phyloP scores from a whole-genome alignment of 2,329 filamentous ascomycete species.

The Cercospora canescens region DNA sequence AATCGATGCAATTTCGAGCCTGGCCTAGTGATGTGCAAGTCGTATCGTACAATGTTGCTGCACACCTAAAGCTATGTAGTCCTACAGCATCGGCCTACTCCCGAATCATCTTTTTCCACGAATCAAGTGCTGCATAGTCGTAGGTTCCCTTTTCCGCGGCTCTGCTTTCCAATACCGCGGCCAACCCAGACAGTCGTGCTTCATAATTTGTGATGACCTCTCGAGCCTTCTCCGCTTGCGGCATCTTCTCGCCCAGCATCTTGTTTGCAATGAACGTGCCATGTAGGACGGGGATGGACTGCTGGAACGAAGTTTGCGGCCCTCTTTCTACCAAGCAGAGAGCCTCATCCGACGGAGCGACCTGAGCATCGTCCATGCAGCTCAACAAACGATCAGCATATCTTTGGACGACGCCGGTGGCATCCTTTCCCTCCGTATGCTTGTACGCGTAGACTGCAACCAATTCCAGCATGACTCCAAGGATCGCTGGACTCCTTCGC shows the following conservation, averaged over 20 bases:
- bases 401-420: slow-evolving; percentile 40
- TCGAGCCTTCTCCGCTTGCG: slow-evolving; percentile 22
- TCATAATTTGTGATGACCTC: slow-evolving; percentile 31
- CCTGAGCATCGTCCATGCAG: not conserved
- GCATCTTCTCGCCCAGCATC: slow-evolving; percentile 42
- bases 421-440: slow-evolving; percentile 36
- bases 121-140: slow-evolving; percentile 28
- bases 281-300: slow-evolving; percentile 43
- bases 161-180: slow-evolving; percentile 26
- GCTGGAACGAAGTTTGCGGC: slow-evolving; percentile 31
- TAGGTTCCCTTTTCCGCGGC: slow-evolving; percentile 27
- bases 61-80: not conserved
- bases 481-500: slow-evolving; percentile 38
- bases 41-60: not conserved
- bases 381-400: slow-evolving; percentile 42
- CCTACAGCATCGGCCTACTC: slow-evolving; percentile 1
- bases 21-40: not conserved
- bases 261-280: slow-evolving; percentile 45
- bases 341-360: not conserved
- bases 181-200: slow-evolving; percentile 25
- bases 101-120: slow-evolving; percentile 29
- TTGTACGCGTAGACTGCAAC: slow-evolving; percentile 42
- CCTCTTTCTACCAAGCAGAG: not conserved
- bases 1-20: not conserved
- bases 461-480: slow-evolving; percentile 47